Base-by-base conservation (phyloP, 1,284 basidiomycete genomes). In the Wallemia hederae region DNA sequence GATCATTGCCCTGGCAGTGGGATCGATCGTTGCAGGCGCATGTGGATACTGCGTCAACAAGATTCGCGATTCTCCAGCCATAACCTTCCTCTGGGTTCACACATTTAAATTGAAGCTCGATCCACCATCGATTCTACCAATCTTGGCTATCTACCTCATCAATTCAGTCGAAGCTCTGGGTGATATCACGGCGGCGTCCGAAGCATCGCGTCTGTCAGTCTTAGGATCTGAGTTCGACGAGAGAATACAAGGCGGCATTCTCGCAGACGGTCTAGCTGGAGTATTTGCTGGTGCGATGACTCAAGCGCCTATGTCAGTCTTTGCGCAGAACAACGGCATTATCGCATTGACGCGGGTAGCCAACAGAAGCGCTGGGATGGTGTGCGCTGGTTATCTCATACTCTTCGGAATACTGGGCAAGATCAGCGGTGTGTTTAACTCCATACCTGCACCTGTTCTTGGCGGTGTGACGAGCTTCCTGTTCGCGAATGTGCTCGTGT, bases 381-480 rank as follows among this genome's bases (percentile, higher is more conserved):
- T 61, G 17, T 64, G 64, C 56, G 62, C 62, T 1, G 56, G 59
- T 22, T 34, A 55, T 25, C 31, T 63, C 24, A 26, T 60, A 17
- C 15, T 60, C 49, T 60, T 62, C 22, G 62, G 59, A 24, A 9
- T 66, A 62, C 72, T 88, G 0, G 83, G 84, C 58, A 88, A 88
- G 69, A 73, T 88, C 55, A 81, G 81, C 1, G 83, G 83, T 0
- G 78, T 84, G 27, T 83, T 85, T 70, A 75, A 86, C 2, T 78
- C 82, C 1, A 85, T 86, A 62, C 86, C 86, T 0, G 81, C 83
- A 64, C 73, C 84, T 0, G 83, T 89, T 9, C 76, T 90, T 0
- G 86, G 87, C 1, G 85, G 85, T 2, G 82, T 86, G 1, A 87
- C 83, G 15, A 85, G 83, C 1, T 85, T 83, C 72, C 73, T 84